Percentiles rank a stretch among this genome's conserved stretches.
These are phyloP conservation scores for Chlorella sp. DNA, from an alignment of 139 green algal genomes.

Conservation along the genomic window DNA sequence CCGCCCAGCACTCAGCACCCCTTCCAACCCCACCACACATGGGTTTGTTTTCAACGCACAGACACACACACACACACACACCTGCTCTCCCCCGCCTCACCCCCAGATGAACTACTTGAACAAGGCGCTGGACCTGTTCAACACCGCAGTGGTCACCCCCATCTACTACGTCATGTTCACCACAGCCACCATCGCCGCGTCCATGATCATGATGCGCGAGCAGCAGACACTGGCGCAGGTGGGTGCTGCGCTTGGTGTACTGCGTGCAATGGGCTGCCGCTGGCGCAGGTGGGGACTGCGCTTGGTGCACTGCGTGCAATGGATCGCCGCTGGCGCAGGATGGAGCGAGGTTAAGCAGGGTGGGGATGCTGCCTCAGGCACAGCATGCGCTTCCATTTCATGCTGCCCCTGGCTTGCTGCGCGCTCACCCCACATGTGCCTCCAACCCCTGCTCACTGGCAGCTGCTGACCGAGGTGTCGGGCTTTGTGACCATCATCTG, in stretches of 20 bases:
- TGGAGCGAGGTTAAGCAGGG: too few relatives aligned
- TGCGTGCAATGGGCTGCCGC: not conserved
- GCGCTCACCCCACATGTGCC: not conserved
- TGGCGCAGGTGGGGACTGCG: not conserved
- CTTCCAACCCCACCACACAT: too few relatives aligned
- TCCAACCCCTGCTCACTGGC: not conserved
- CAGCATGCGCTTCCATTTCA: too few relatives aligned
- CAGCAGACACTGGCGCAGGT: conserved; percentile 57
- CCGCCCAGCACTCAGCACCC: too few relatives aligned
- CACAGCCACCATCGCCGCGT: conserved; percentile 85
- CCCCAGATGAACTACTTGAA: conserved; percentile 43
- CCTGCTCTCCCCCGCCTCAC: not conserved
- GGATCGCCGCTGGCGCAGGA: too few relatives aligned
- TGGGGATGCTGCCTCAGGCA: too few relatives aligned
- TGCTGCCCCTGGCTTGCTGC: too few relatives aligned
- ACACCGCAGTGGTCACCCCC: conserved; percentile 96
- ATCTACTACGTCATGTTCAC: conserved; percentile 99
- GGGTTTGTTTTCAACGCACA: too few relatives aligned
- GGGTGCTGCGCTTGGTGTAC: not conserved
- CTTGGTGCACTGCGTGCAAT: too few relatives aligned
- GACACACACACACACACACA: not conserved
- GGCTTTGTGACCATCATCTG: conserved; percentile 96
- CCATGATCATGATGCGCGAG: conserved; percentile 81
- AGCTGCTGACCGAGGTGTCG: conserved; percentile 81
- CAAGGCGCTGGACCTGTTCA: conserved; percentile 93